These are phyloP conservation scores for Macrolepiota fuliginosa DNA, from an alignment of 768 basidiomycete species.

Conservation along the genomic window DNA sequence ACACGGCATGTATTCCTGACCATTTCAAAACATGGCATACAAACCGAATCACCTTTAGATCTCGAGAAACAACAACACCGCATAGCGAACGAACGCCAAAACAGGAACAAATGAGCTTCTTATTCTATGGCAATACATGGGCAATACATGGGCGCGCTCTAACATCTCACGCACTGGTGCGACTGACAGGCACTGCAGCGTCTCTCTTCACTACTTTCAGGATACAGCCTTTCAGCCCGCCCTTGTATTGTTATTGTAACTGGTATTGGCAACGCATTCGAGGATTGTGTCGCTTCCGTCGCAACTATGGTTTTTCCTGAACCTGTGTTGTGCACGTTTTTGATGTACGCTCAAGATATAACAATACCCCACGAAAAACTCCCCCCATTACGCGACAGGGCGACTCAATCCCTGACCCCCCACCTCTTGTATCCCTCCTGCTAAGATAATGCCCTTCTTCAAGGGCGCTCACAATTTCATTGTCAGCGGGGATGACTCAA, in stretches of 20 bases:
- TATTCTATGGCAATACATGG: background rate
- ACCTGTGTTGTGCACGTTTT: background rate
- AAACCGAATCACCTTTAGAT: conserved; percentile 33
- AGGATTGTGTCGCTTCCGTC: background rate
- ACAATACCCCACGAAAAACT: background rate
- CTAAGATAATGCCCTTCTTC: conserved; percentile 3
- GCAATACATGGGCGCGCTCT: background rate
- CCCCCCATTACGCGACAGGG: too few species aligned
- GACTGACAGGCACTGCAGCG: background rate
- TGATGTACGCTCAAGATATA: background rate
- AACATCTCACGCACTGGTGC: background rate
- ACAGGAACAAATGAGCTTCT: background rate
- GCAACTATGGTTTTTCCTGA: background rate
- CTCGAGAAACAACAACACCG: conserved; percentile 58
- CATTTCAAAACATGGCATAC: background rate
- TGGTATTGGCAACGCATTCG: background rate
- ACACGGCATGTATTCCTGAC: conserved; percentile 45
- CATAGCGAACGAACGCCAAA: conserved; percentile 30
- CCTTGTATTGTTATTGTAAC: background rate
- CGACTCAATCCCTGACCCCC: background rate
- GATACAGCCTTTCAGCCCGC: background rate
- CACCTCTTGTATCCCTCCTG: too few species aligned
- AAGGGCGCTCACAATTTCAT: background rate
- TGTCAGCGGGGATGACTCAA: background rate
- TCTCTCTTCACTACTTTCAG: too few species aligned